Evolutionary conservation across 1,284 basidiomycete genomes (phyloP), one percentile per base, ranked within the genome.

Genomic region (Malassezia arunalokei): DNA sequence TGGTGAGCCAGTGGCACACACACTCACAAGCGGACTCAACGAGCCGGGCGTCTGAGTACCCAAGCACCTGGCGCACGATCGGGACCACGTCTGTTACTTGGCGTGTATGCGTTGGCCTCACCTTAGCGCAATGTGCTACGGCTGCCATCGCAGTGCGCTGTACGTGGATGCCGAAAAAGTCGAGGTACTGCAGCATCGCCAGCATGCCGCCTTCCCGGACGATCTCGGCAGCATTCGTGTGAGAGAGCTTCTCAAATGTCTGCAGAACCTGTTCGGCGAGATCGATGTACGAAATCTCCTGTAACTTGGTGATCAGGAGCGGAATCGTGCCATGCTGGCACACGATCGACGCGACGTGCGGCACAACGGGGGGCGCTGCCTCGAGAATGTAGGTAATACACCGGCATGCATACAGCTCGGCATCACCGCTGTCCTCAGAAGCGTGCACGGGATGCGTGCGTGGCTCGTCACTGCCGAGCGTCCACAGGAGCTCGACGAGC

Each of bases 401-500:
- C 29, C 71, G 67, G 51, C 67, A 70, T n/a, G 71, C 71, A 20
- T 71, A 59, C 27, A 73, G 52, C 59, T 57, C 57, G 49, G 61
- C 60, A 47, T 71, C 68, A 41, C 62, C 64, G 28, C 56, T 62
- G 29, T 64, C 56, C 20, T 57, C 54, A 40, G 49, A 31, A 0
- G 49, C 28, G 15, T 15, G 33, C 28, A 62, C 60, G 42, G 40
- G 44, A n/a, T 55, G 56, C 2, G 27, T 35, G 27, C 59, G 58
- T 0, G 68, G 65, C 48, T 65, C 63, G 15, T 81, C 77, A 1
- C 94, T 94, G 29, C 87, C 86, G 42, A 99, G 78, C 60, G 95
- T 89, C 68, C 83, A 83, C 58, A 99, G 84, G 41, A 98, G 81
- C 74, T 96, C 94, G 62, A 83, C 82, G 39, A 92, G 87, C 71